A percentile compares a stretch with the other conserved stretches of the same genome.
phyloP scores from a whole-genome alignment of 257 asterid genomes.

The Leonotis leonurus region DNA sequence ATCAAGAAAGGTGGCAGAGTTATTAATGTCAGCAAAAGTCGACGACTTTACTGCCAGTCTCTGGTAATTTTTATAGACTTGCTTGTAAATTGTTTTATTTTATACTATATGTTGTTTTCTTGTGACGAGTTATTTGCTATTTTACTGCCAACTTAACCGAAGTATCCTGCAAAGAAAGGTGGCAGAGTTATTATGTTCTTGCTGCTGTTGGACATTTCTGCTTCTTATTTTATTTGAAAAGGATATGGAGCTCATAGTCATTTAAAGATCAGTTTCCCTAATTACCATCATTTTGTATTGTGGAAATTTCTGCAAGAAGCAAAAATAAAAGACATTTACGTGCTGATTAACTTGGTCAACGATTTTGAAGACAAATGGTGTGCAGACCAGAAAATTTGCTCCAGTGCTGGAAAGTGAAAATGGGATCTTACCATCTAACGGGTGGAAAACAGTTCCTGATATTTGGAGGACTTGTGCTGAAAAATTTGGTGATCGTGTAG shows the following conservation, averaged over 20 bases:
- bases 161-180: too few species aligned
- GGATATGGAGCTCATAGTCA: not conserved
- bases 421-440: constrained; percentile 37
- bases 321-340: not conserved
- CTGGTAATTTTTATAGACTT: constrained; percentile 24
- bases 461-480: constrained; percentile 84
- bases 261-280: not conserved
- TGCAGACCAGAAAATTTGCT: constrained; percentile 54
- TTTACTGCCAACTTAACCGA: too few species aligned
- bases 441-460: constrained; percentile 78
- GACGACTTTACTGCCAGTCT: constrained; percentile 43
- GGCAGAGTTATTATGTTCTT: not conserved
- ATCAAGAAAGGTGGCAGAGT: constrained; percentile 14
- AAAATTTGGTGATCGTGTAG: constrained; percentile 65
- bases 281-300: not conserved
- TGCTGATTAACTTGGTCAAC: not conserved
- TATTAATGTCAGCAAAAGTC: constrained; percentile 15
- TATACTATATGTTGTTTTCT: not conserved
- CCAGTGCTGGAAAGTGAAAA: constrained; percentile 58
- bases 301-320: not conserved
- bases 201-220: not conserved
- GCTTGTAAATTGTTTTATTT: not conserved
- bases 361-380: constrained; percentile 36
- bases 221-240: too few species aligned
- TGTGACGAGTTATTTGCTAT: not conserved